phyloP scores from a whole-genome alignment of 805 yeast genomes.

The Monosporozyma aerobia region DNA sequence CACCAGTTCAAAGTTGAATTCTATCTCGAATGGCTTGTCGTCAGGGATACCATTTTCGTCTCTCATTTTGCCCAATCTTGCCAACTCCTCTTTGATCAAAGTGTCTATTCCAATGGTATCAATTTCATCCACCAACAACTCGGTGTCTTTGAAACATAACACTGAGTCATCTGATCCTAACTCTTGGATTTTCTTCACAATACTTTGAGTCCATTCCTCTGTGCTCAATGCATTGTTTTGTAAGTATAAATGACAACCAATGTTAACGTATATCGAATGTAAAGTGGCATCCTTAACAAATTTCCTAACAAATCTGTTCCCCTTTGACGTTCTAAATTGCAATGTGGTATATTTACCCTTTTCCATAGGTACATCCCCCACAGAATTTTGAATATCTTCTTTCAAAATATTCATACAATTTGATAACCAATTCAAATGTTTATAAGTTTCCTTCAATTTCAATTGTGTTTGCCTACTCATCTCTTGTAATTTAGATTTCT shows the following conservation, averaged over 20 bases:
- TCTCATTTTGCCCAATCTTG: constrained; percentile 4
- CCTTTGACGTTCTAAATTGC: constrained; percentile 27
- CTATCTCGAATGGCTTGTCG: constrained; percentile 11
- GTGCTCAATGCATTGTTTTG: constrained; percentile 45
- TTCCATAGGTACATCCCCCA: background rate
- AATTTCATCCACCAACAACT: constrained; percentile 5
- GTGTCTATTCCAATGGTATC: constrained; percentile 6
- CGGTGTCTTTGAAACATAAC: constrained; percentile 17
- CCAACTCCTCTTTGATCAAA: constrained; percentile 11
- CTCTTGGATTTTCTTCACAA: constrained; percentile 33
- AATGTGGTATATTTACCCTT: constrained; percentile 15
- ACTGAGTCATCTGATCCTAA: constrained; percentile 5
- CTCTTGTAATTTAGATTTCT: background rate
- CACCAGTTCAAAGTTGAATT: constrained; percentile 46
- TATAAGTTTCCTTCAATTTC: constrained; percentile 12
- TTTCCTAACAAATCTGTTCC: constrained; percentile 23
- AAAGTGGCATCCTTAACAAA: constrained; percentile 14
- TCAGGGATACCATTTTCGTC: background rate
- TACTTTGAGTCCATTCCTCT: constrained; percentile 49
- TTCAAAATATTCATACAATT: constrained; percentile 8
- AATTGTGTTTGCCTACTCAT: constrained; percentile 7
- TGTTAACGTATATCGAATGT: constrained; percentile 15
- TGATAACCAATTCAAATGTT: constrained; percentile 19
- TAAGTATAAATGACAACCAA: constrained; percentile 22
- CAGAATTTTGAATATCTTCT: background rate